phyloP scores from a whole-genome alignment of 1,284 basidiomycete species.

The Amylostereum areolatum region DNA sequence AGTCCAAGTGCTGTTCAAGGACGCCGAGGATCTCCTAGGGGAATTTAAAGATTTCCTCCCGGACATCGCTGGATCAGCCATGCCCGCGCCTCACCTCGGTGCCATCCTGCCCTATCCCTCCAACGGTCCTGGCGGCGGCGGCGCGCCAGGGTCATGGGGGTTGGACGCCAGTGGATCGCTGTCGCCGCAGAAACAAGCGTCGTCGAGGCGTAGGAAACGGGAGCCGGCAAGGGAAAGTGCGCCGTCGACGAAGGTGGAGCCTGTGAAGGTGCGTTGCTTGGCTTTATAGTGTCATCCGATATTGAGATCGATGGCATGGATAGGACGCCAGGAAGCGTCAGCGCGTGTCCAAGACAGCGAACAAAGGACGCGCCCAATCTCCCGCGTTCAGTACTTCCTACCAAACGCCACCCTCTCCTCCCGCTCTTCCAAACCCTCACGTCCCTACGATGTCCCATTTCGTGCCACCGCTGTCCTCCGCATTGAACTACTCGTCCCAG shows the following conservation, averaged over 20 bases:
- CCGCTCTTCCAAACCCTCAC: conserved; percentile 21
- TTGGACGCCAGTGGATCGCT: too few species aligned
- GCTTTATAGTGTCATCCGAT: not conserved
- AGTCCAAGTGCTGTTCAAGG: conserved; percentile 89
- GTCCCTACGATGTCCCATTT: conserved; percentile 18
- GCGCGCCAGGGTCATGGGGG: too few species aligned
- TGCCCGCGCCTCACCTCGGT: conserved; percentile 28
- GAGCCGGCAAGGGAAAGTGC: conserved; percentile 9
- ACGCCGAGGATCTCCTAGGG: conserved; percentile 86
- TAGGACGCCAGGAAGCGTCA: conserved; percentile 14
- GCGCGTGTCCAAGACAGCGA: conserved; percentile 7
- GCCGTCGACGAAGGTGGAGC: conserved; percentile 7
- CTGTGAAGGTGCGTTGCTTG: conserved; percentile 9
- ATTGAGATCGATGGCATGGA: not conserved
- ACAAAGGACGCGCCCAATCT: conserved; percentile 12
- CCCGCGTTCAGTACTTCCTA: conserved; percentile 12
- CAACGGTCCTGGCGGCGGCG: conserved; percentile 15
- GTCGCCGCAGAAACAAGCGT: not conserved
- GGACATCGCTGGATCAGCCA: conserved; percentile 43
- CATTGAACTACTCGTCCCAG: conserved; percentile 15
- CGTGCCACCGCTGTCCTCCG: conserved; percentile 6
- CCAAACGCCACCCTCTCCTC: conserved; percentile 23
- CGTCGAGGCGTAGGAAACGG: conserved; percentile 6
- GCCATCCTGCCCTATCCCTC: conserved; percentile 40
- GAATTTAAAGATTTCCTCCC: conserved; percentile 98